phyloP scores from a whole-genome alignment of 2,329 filamentous ascomycete genomes.

The Diplodia sapinea region DNA sequence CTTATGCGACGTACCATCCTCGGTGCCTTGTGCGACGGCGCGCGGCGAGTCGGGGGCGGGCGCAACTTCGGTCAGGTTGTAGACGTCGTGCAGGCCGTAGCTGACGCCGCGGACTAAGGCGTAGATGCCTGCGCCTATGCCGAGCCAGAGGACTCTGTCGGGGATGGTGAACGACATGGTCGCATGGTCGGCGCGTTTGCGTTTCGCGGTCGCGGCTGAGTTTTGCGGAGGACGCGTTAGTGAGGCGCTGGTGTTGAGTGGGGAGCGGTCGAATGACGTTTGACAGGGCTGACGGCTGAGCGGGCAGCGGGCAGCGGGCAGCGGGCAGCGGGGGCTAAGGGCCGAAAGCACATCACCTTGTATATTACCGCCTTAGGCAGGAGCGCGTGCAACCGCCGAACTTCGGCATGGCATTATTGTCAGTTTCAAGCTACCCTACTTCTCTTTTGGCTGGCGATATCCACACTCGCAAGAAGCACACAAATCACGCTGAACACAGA shows the following conservation, averaged over 20 bases:
- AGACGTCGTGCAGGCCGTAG: conserved; percentile 63
- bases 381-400: background rate
- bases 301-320: background rate
- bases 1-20: conserved; percentile 60
- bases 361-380: background rate
- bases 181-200: conserved; percentile 21
- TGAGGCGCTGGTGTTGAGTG: background rate
- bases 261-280: conserved; percentile 11
- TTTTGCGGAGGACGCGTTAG: background rate
- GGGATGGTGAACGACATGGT: conserved; percentile 47
- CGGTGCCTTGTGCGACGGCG: conserved; percentile 62
- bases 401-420: background rate
- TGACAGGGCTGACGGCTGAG: conserved; percentile 11
- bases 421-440: background rate
- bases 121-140: conserved; percentile 62
- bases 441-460: background rate
- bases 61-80: conserved; percentile 70
- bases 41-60: conserved; percentile 66
- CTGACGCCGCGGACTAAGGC: conserved; percentile 64
- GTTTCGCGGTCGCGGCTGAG: background rate
- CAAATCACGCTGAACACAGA: background rate
- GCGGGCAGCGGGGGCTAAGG: conserved; percentile 10
- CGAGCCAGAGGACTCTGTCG: conserved; percentile 56
- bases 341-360: background rate
- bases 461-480: too few species aligned